Percentiles rank a stretch among this genome's conserved stretches.
Conservation (phyloP, 1,139 yeast species). For the Zygoascus sp. region DNA sequence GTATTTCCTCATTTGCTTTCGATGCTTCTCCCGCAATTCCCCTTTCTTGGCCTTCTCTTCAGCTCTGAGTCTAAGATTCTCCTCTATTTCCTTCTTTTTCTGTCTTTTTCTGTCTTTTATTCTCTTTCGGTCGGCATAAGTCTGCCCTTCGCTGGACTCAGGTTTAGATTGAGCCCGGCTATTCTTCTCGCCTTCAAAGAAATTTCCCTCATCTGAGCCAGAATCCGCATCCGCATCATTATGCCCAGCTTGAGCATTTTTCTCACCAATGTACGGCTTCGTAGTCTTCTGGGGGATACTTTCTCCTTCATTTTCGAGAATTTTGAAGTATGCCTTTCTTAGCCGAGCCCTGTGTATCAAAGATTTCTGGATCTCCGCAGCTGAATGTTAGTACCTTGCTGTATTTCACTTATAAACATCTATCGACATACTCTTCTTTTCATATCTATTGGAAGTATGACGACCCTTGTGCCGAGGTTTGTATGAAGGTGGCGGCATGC, state of each 20-base stretch:
- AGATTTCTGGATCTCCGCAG: constrained; percentile 63
- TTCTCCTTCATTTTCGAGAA: constrained; percentile 57
- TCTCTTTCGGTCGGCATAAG: constrained; percentile 29
- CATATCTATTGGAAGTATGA: neutral
- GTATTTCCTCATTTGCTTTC: constrained; percentile 48
- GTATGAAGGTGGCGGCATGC: neutral
- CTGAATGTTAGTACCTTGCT: neutral
- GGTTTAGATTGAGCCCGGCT: neutral
- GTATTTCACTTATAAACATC: neutral
- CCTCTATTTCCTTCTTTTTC: constrained; percentile 26
- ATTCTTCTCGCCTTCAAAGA: constrained; percentile 1
- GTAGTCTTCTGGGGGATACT: constrained; percentile 24
- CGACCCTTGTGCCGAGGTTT: neutral
- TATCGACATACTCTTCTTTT: constrained; percentile 8
- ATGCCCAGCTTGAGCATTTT: constrained; percentile 34
- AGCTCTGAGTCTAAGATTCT: constrained; percentile 26
- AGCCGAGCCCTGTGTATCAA: constrained; percentile 79
- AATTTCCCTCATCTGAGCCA: neutral
- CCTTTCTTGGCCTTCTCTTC: constrained; percentile 31
- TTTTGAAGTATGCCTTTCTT: constrained; percentile 75
- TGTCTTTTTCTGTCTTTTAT: constrained; percentile 21
- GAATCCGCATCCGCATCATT: constrained; percentile 21
- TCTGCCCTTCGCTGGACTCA: constrained; percentile 21
- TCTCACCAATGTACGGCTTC: constrained; percentile 30
- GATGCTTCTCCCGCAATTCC: constrained; percentile 44